Evolutionary conservation across 371 early-diverging fungal genomes (phyloP).

Genomic region (Saksenaea vasiformis): DNA sequence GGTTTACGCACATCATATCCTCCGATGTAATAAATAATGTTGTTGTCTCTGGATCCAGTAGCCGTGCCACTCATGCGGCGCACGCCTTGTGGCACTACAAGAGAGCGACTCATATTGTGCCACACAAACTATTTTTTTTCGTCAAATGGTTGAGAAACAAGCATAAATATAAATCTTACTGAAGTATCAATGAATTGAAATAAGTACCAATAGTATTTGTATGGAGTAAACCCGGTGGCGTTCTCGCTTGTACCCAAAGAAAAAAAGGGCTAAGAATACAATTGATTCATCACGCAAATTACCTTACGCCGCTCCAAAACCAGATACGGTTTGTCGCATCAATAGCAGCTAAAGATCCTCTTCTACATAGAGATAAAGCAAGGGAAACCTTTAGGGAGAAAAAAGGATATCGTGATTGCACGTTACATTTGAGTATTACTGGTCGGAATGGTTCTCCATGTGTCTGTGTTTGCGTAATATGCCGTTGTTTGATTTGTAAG

Average conservation of each 20-base stretch:
- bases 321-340: slow-evolving; percentile 1
- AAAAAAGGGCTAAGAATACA: too few species aligned
- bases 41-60: slow-evolving; percentile 6
- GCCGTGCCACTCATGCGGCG: slow-evolving; percentile 12
- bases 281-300: too few species aligned
- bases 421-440: not conserved
- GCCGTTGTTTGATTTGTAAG: slow-evolving; percentile 10
- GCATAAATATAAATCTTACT: too few species aligned
- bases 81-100: not conserved
- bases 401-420: not conserved
- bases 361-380: not conserved
- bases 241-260: too few species aligned
- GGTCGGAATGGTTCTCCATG: slow-evolving; percentile 12
- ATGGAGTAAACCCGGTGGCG: too few species aligned
- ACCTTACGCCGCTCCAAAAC: slow-evolving; percentile 22
- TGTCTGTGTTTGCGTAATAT: slow-evolving; percentile 7
- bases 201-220: too few species aligned
- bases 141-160: too few species aligned
- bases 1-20: slow-evolving; percentile 5
- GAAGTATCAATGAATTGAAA: too few species aligned
- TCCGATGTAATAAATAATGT: slow-evolving; percentile 18
- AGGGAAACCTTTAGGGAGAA: not conserved
- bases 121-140: too few species aligned
- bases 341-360: slow-evolving; percentile 9
- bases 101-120: not conserved